Percentiles rank a stretch among this genome's conserved stretches.
Evolutionary conservation across 2,329 filamentous ascomycete genomes (phyloP).

Genomic region (Hirsutella thompsonii): DNA sequence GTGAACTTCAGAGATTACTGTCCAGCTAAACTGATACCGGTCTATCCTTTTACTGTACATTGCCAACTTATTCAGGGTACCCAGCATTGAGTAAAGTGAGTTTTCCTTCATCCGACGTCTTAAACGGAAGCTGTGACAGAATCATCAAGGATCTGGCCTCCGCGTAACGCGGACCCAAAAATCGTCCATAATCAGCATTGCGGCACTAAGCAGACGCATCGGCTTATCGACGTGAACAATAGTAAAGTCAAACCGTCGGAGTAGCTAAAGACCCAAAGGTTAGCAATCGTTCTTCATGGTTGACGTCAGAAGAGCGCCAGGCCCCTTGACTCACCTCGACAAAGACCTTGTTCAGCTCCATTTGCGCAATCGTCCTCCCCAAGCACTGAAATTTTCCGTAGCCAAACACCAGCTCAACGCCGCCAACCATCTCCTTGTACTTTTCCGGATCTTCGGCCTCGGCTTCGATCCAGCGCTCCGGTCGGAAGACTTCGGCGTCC

Average conservation of each 20-base stretch:
- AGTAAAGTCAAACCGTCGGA: conserved; percentile 8
- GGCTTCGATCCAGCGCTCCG: conserved; percentile 24
- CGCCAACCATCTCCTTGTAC: conserved; percentile 16
- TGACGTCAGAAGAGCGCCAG: no score
- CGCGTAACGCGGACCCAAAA: conserved; percentile 10
- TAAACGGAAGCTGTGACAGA: no score
- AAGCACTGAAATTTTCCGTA: conserved; percentile 23
- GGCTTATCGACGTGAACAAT: conserved; percentile 7
- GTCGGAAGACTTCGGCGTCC: conserved; percentile 19
- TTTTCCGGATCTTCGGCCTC: conserved; percentile 7
- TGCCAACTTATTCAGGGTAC: no score
- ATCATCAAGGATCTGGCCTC: background rate
- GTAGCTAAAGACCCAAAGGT: conserved; percentile 2
- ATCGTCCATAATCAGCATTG: conserved; percentile 11
- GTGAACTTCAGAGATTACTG: no score
- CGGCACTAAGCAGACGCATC: conserved; percentile 7
- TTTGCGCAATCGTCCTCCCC: conserved; percentile 22
- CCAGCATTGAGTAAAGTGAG: no score
- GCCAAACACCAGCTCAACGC: conserved; percentile 23
- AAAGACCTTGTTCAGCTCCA: conserved; percentile 23
- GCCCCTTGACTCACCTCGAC: conserved; percentile 29
- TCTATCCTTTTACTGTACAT: no score
- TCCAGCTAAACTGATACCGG: no score
- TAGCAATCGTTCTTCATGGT: background rate
- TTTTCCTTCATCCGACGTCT: no score